Conservation (phyloP, 805 yeast genomes). For the Yamadazyma sp. region DNA sequence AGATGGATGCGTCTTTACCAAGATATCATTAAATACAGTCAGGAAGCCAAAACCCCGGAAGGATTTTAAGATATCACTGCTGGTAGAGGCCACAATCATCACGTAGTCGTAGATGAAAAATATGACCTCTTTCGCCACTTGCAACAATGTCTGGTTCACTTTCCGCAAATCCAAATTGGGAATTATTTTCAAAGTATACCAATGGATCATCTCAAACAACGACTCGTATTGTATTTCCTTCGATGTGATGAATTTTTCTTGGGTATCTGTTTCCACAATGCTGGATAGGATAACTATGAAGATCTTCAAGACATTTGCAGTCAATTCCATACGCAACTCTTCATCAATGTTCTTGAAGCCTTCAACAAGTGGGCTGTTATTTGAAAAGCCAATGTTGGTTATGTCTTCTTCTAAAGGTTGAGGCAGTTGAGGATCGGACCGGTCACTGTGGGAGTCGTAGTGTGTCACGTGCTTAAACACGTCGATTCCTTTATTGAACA, state of each 20-base stretch:
- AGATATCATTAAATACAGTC: slow-evolving; percentile 9
- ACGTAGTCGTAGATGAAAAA: slow-evolving; percentile 25
- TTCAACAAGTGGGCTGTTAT: background rate
- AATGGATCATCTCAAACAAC: slow-evolving; percentile 11
- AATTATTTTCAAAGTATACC: slow-evolving; percentile 15
- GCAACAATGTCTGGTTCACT: slow-evolving; percentile 17
- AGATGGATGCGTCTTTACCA: slow-evolving; percentile 14
- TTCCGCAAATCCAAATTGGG: slow-evolving; percentile 13
- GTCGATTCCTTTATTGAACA: slow-evolving; percentile 8
- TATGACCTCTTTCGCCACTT: slow-evolving; percentile 26
- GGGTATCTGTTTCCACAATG: slow-evolving; percentile 10
- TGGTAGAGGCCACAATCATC: slow-evolving; percentile 11
- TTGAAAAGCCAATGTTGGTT: slow-evolving; percentile 11
- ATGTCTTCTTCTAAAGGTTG: slow-evolving; percentile 13
- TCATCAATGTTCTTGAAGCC: slow-evolving; percentile 19
- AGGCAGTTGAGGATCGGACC: background rate
- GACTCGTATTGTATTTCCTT: slow-evolving; percentile 4
- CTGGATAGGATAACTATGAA: slow-evolving; percentile 20
- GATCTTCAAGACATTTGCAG: slow-evolving; percentile 22
- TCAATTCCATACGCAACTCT: slow-evolving; percentile 22
- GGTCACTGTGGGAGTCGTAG: background rate
- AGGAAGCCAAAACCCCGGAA: slow-evolving; percentile 5
- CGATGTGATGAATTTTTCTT: background rate
- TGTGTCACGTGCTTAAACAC: slow-evolving; percentile 4
- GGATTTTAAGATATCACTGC: background rate